Percentiles rank a stretch among this genome's conserved stretches.
These are phyloP conservation scores for Dryas alaskensis DNA, from an alignment of 306 rosid genomes.

Conservation along the genomic window DNA sequence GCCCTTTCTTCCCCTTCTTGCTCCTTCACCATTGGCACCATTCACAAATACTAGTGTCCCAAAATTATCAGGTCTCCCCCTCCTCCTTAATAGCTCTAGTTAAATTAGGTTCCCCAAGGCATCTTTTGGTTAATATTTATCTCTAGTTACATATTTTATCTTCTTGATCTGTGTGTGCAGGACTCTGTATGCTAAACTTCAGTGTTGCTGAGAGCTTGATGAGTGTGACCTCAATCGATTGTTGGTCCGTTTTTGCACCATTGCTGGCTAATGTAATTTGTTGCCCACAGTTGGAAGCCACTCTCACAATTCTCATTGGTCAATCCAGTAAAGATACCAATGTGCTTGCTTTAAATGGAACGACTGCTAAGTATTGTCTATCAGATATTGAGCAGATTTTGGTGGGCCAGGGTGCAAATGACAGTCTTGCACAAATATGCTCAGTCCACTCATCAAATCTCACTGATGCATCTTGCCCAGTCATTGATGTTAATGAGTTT, in stretches of 20 bases:
- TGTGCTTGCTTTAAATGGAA: constrained; percentile 66
- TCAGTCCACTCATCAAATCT: constrained; percentile 62
- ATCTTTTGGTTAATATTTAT: constrained; percentile 3
- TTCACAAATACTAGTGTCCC: constrained; percentile 73
- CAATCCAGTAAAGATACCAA: constrained; percentile 74
- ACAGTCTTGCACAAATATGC: constrained; percentile 58
- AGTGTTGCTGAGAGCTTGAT: constrained; percentile 71
- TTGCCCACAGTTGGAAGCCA: constrained; percentile 96
- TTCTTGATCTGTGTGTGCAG: constrained; percentile 41
- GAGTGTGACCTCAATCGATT: constrained; percentile 73
- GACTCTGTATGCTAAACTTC: constrained; percentile 75
- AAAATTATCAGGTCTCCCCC: constrained; percentile 69
- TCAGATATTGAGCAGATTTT: constrained; percentile 84
- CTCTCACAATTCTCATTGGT: constrained; percentile 83
- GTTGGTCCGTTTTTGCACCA: constrained; percentile 82
- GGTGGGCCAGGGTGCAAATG: constrained; percentile 77
- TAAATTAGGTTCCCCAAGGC: constrained; percentile 15
- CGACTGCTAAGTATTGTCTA: constrained; percentile 65
- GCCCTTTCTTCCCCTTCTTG: constrained; percentile 89
- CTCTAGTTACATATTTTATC: background rate
- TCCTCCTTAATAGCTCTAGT: background rate
- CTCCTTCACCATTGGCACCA: constrained; percentile 87
- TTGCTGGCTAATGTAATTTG: constrained; percentile 84
- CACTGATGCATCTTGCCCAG: constrained; percentile 78
- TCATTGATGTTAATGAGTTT: constrained; percentile 61